A percentile compares a stretch with the other conserved stretches of the same genome.
phyloP scores from a whole-genome alignment of 1,284 basidiomycete genomes.

The Fomitopsis pinicola region DNA sequence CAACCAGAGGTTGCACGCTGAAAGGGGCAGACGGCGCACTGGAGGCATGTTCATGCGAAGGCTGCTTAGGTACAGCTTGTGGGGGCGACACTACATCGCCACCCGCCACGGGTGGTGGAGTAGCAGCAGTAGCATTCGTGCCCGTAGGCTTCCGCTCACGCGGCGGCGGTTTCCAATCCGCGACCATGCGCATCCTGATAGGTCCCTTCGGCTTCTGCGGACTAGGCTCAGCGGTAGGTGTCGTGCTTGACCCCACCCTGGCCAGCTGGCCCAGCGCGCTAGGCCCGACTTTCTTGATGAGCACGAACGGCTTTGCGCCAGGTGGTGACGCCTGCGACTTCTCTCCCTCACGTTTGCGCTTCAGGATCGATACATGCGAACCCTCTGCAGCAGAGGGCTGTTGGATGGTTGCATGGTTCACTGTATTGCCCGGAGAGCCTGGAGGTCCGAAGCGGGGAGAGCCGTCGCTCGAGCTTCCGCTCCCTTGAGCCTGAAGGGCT shows the following conservation, averaged over 20 bases:
- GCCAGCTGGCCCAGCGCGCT: constrained; percentile 17
- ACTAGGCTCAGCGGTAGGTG: constrained; percentile 3
- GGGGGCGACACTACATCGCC: neutral
- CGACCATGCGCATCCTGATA: constrained; percentile 17
- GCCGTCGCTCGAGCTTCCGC: constrained; percentile 6
- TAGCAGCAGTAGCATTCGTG: neutral
- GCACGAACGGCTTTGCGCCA: constrained; percentile 20
- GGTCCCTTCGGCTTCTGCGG: constrained; percentile 14
- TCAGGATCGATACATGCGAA: constrained; percentile 19
- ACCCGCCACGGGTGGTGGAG: neutral
- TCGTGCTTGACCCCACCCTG: constrained; percentile 5
- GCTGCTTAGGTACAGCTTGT: neutral
- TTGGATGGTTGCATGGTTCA: neutral
- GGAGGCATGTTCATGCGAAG: neutral
- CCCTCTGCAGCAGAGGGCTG: constrained; percentile 2
- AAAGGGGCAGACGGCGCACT: neutral
- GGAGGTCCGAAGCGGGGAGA: constrained; percentile 1
- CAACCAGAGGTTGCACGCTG: neutral
- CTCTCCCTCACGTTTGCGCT: constrained; percentile 39
- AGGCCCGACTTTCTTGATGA: constrained; percentile 23
- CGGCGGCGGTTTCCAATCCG: constrained; percentile 20
- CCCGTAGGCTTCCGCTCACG: constrained; percentile 1
- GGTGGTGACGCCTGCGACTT: constrained; percentile 18
- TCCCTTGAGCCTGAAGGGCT: constrained; percentile 18
- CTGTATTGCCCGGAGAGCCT: neutral